A percentile compares a stretch with the other conserved stretches of the same genome.
Conservation (phyloP, 257 asterid species). For the Paraleonurus japonicus region DNA sequence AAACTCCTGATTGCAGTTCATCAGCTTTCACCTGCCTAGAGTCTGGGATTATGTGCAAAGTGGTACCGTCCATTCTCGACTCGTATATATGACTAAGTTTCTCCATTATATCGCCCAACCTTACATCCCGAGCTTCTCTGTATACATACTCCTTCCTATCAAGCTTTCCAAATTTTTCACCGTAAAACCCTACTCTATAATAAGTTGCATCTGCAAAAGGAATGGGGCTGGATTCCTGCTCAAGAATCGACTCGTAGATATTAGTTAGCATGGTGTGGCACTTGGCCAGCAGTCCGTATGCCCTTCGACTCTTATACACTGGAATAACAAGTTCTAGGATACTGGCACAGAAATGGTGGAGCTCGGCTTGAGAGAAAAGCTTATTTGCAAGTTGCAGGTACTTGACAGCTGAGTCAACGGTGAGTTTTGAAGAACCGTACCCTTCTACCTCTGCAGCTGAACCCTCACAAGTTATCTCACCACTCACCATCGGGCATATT, state of each 20-base stretch:
- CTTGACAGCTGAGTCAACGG: slow-evolving; percentile 97
- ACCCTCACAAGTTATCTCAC: slow-evolving; percentile 75
- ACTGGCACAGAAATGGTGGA: slow-evolving; percentile 98
- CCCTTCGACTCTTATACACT: slow-evolving; percentile 84
- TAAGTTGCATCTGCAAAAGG: slow-evolving; percentile 98
- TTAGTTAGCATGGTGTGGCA: slow-evolving; percentile 94
- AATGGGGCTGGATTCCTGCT: slow-evolving; percentile 97
- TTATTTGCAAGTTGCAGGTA: slow-evolving; percentile 95
- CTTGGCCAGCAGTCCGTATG: slow-evolving; percentile 93
- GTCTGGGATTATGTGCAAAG: slow-evolving; percentile 93
- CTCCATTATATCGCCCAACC: slow-evolving; percentile 98
- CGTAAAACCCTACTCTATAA: slow-evolving; percentile 95
- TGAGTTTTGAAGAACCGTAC: slow-evolving; percentile 93
- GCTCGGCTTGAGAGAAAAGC: slow-evolving; percentile 99
- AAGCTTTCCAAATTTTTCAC: slow-evolving; percentile 85
- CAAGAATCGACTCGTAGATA: slow-evolving; percentile 93
- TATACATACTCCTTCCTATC: slow-evolving; percentile 84
- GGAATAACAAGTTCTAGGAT: slow-evolving; percentile 96
- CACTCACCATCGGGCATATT: slow-evolving; percentile 95
- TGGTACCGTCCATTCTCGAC: slow-evolving; percentile 84
- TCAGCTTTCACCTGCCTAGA: slow-evolving; percentile 95
- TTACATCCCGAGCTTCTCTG: slow-evolving; percentile 95
- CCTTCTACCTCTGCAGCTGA: slow-evolving; percentile 99
- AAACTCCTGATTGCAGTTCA: slow-evolving; percentile 84
- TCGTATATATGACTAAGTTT: slow-evolving; percentile 98